Evolutionary conservation across 306 rosid species (phyloP), one percentile per base, ranked within the genome.

Genomic region (Begonia masoniana): DNA sequence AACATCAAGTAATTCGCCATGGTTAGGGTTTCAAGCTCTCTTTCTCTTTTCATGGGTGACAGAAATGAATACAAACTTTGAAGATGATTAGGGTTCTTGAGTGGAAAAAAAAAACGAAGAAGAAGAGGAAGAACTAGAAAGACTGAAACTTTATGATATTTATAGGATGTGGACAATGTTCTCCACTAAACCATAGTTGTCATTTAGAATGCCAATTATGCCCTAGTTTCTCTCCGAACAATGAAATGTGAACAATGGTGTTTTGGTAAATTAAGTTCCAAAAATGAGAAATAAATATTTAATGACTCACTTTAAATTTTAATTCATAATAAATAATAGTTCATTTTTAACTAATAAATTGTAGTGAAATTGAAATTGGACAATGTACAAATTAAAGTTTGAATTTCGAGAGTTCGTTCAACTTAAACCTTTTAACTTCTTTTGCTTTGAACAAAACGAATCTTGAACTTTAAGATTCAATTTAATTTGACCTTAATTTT

Each of bases 1-100:
- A 89, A 23, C 96, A 82, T 82, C 85, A 85, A 65, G 61, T 73
- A 91, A 67, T 85, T 85, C n/a, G 97, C 88, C 88, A 85, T 78
- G 75, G 69, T 71, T 49, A 71, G 35, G 69, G 67, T 70, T 26
- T 85, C 94, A 13, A 70, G 16, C 31, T 88, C 87, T 61, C 79
- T 77, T 59, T 71, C 83, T 64, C 96, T 83, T 81, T 91, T 91
- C 96, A 85, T 85, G 10, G 14, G 42, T 19, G 12, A 12, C 31
- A 24, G 31, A 41, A 23, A 17, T 24, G 8, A 41, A n/a, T 7
- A n/a, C 10, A 9, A 9, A 9, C 13, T 42, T 16, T 23, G 41
- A 12, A n/a, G n/a, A 11, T 12, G n/a, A 31, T 31, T 31, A 31
- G 39, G 7, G 49, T 11, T 45, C 15, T 45, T 11, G 14, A 2